Base-by-base conservation (phyloP, 176 grass and related monocot genomes). In the Saccharum spontaneum region DNA sequence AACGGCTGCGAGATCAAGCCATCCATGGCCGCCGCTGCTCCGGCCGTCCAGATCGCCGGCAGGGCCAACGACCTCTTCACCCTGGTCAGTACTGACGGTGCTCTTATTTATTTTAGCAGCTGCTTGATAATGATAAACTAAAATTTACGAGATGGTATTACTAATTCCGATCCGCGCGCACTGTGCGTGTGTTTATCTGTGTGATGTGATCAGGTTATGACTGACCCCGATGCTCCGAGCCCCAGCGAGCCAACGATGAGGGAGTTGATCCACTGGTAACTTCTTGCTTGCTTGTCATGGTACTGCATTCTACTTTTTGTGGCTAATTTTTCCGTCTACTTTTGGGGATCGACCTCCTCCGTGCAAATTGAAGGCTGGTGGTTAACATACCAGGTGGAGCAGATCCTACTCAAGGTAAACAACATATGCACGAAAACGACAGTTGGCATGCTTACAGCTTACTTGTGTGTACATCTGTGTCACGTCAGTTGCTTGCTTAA, bases 161-260 rank as follows among this genome's bases (percentile, higher is more conserved):
- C 7, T 38, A 69, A 55, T 20, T 31, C 45, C 13, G 13, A 1
- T 17, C 4, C 34, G 34, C 34, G 34, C 34, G 34, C 34, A 36
- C 34, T 38, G 37, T 7, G 37, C 37, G 37, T n/a, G 12, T 78
- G 55, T 36, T 62, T 40, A 16, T 64, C 20, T 41, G 9, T 64
- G 46, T 8, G 17, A 6, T 31, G 30, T 38, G 94, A 9, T 24
- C 43, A 97, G 92, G 76, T 94, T 4, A 92, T 97, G 92, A 92
- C 79, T 63, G 92, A 97, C 85, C 94, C 92, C 12, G 94, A 97
- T 84, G 87, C 92, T 44, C 94, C 94, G 6, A 94, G 92, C 83
- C 94, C 94, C 40, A 97, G 94, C 54, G 90, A 97, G 26, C 94
- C 94, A 14, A 62, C 40, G 48, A 87, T 90, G 94, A 97, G 76